phyloP scores from a whole-genome alignment of 129 eudicot genomes.

The Flaveria ramosissima region DNA sequence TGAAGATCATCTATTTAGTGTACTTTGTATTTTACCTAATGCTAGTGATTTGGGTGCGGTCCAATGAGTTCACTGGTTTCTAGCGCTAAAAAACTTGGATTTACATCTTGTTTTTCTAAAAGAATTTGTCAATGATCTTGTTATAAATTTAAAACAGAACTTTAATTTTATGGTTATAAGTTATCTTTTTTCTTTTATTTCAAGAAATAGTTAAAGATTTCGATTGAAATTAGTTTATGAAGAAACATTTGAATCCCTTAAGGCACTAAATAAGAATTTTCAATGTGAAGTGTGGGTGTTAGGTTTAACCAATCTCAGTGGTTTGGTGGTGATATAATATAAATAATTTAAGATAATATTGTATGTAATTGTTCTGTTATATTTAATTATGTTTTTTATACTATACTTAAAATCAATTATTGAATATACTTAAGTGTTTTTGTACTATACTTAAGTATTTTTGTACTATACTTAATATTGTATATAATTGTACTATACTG shows the following conservation, averaged over 20 bases:
- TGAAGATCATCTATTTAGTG: no score
- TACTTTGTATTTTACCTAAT: no score
- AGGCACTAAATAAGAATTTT: constrained; percentile 5
- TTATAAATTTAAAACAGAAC: neutral
- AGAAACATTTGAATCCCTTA: neutral
- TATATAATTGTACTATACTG: no score
- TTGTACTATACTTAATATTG: no score
- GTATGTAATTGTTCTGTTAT: neutral
- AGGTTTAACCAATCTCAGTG: constrained; percentile 33
- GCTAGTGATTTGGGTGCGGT: no score
- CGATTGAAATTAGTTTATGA: neutral
- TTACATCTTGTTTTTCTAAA: neutral
- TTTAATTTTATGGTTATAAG: no score
- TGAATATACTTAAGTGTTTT: no score
- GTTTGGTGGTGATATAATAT: constrained; percentile 17
- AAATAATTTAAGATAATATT: neutral
- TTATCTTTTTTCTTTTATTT: neutral
- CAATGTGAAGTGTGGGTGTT: constrained; percentile 3
- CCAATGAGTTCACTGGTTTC: no score
- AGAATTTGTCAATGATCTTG: neutral
- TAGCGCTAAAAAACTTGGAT: no score
- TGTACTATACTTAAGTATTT: no score
- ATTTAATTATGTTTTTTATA: neutral
- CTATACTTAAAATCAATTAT: no score
- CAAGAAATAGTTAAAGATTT: neutral